Percentiles rank a stretch among this genome's conserved stretches.
phyloP scores from a whole-genome alignment of 169 alveolate genomes.

The Cyclospora cayetanensis region DNA sequence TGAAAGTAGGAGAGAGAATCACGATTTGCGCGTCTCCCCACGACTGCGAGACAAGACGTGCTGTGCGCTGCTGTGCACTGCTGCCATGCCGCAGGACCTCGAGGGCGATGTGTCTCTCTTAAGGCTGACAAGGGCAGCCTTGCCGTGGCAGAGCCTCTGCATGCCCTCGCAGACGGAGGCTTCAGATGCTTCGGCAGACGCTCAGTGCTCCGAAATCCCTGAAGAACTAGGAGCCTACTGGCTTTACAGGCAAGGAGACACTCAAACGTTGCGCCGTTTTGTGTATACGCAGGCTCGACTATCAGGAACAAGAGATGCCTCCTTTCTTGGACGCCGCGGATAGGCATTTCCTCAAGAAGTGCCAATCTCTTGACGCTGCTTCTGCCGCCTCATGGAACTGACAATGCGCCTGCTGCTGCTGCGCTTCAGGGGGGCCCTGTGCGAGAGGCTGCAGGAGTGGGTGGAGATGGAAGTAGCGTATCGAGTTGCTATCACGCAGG shows the following conservation, averaged over 20 bases:
- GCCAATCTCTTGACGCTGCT: neutral
- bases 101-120: neutral
- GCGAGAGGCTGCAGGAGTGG: slow-evolving; percentile 21
- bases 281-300: no score
- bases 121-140: neutral
- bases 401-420: slow-evolving; percentile 4
- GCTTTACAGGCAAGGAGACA: neutral
- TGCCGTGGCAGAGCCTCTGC: neutral
- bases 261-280: no score
- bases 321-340: no score
- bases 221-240: neutral
- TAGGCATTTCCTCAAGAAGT: no score
- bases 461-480: neutral
- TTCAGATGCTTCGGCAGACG: neutral
- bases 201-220: neutral
- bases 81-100: neutral
- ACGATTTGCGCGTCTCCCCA: no score
- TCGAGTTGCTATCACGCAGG: neutral
- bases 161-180: no score
- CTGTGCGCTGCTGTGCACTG: no score
- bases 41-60: no score
- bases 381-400: neutral
- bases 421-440: neutral
- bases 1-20: no score
- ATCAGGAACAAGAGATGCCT: no score